Percentiles rank a stretch among this genome's conserved stretches.
Evolutionary conservation across 805 yeast genomes (phyloP).

Genomic region (Starmera pachycereana): DNA sequence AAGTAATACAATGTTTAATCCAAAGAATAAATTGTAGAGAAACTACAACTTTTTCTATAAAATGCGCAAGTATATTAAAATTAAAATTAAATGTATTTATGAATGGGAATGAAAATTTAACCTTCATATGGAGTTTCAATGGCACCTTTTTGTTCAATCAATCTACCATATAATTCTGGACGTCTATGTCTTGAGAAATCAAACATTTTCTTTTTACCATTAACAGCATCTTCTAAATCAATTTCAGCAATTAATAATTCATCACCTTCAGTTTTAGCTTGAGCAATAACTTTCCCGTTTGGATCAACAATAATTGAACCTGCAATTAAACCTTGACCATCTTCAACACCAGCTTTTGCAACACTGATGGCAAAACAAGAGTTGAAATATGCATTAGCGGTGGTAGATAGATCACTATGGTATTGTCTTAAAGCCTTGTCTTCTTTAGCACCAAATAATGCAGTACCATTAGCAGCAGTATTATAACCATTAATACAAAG

Average conservation of each 20-base stretch:
- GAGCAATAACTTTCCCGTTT: constrained; percentile 23
- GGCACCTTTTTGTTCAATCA: constrained; percentile 20
- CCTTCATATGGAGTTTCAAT: constrained; percentile 9
- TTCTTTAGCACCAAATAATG: constrained; percentile 22
- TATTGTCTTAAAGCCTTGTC: constrained; percentile 21
- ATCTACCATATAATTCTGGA: constrained; percentile 23
- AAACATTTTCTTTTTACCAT: constrained; percentile 26
- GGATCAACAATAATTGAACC: constrained; percentile 28
- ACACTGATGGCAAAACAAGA: constrained; percentile 25
- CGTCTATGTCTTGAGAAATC: constrained; percentile 28
- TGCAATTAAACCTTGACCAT: constrained; percentile 25
- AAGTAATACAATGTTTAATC: too few relatives aligned
- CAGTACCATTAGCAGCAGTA: constrained; percentile 26
- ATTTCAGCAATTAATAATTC: constrained; percentile 23
- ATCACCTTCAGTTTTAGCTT: constrained; percentile 26
- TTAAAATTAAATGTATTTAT: too few relatives aligned
- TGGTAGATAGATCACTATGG: constrained; percentile 25
- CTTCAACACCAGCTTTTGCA: constrained; percentile 27
- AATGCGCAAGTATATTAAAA: too few relatives aligned
- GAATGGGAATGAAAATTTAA: neutral
- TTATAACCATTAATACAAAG: constrained; percentile 27
- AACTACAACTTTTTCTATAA: too few relatives aligned
- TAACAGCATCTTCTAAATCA: constrained; percentile 25
- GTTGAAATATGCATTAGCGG: constrained; percentile 26
- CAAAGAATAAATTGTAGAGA: too few relatives aligned